phyloP scores from a whole-genome alignment of 2,329 filamentous ascomycete species.

The Diplocarpon rosae region DNA sequence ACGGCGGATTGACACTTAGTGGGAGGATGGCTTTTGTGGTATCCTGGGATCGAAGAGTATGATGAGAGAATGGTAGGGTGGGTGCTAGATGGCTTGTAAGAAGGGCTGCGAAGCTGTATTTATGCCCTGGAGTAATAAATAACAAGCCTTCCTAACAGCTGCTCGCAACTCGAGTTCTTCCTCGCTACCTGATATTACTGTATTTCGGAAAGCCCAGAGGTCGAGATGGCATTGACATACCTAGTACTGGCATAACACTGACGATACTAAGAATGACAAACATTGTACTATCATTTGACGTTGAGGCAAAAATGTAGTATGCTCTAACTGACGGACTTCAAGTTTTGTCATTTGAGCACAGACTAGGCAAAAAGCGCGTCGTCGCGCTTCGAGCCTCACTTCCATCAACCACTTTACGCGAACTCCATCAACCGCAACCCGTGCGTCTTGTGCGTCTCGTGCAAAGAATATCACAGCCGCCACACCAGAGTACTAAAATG shows the following conservation, averaged over 20 bases:
- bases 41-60: not conserved
- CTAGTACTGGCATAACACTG: no score
- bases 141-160: not conserved
- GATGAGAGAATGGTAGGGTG: not conserved
- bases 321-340: no score
- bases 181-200: no score
- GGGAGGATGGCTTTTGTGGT: not conserved
- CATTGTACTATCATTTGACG: no score
- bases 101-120: not conserved
- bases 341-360: no score
- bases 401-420: not conserved
- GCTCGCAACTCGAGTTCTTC: no score
- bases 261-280: no score
- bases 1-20: not conserved
- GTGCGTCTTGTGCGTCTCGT: not conserved
- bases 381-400: not conserved
- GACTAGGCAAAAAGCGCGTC: not conserved
- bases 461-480: constrained; percentile 1
- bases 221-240: no score
- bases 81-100: not conserved
- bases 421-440: not conserved
- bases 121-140: constrained; percentile 3
- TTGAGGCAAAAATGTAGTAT: no score
- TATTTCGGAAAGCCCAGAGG: no score
- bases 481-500: constrained; percentile 4